phyloP scores from a whole-genome alignment of 2,329 filamentous ascomycete genomes.

The Trichoderma guizhouense region DNA sequence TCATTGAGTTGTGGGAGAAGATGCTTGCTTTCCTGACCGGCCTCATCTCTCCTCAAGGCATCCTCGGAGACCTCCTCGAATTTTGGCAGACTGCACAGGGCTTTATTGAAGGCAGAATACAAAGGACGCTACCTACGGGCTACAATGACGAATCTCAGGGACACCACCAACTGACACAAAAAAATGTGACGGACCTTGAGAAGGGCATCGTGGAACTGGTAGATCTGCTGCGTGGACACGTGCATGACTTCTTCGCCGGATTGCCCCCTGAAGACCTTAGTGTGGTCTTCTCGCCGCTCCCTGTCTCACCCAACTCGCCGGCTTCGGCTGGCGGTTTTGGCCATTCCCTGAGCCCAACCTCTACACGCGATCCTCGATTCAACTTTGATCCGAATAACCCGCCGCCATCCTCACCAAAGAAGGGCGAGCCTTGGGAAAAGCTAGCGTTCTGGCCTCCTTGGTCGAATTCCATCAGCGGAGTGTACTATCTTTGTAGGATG shows the following conservation, averaged over 20 bases:
- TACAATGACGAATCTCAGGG: conserved; percentile 76
- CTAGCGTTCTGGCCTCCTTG: conserved; percentile 95
- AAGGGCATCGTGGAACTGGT: conserved; percentile 80
- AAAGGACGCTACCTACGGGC: conserved; percentile 73
- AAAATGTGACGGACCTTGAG: conserved; percentile 68
- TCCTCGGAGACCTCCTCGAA: conserved; percentile 84
- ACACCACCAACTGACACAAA: conserved; percentile 74
- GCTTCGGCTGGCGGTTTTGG: conserved; percentile 31
- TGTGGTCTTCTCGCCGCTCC: conserved; percentile 76
- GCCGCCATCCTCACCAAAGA: conserved; percentile 71
- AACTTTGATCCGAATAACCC: conserved; percentile 74
- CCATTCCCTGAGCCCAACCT: conserved; percentile 49
- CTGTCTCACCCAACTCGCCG: conserved; percentile 61
- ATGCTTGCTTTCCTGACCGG: conserved; percentile 69
- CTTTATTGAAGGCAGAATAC: conserved; percentile 83
- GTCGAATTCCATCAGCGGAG: conserved; percentile 88
- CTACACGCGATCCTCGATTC: conserved; percentile 68
- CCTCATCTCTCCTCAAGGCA: conserved; percentile 73
- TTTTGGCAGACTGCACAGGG: conserved; percentile 92
- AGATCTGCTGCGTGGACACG: conserved; percentile 73
- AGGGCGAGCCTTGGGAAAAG: conserved; percentile 86
- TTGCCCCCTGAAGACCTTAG: conserved; percentile 89
- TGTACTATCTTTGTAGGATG: conserved; percentile 82
- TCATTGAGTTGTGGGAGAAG: conserved; percentile 92
- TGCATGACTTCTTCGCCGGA: conserved; percentile 80